Evolutionary conservation across 2,329 filamentous ascomycete genomes (phyloP).

Genomic region (Nigrograna mackinnonii): DNA sequence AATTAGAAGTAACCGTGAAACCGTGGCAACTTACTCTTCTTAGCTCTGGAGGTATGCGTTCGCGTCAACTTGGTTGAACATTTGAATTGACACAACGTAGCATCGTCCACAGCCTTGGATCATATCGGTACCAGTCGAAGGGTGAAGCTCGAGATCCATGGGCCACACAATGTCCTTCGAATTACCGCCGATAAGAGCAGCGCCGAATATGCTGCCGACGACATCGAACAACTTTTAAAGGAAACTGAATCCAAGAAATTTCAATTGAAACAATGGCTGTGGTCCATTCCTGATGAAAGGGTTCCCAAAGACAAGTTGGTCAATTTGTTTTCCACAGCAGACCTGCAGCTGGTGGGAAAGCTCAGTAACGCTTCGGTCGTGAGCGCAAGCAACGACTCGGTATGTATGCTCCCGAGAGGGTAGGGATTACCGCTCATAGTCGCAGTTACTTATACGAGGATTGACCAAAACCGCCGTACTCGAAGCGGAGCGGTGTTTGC

Average conservation of each 20-base stretch:
- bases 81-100: slow-evolving; percentile 12
- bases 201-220: slow-evolving; percentile 38
- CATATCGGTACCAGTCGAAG: slow-evolving; percentile 28
- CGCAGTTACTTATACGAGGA: slow-evolving; percentile 31
- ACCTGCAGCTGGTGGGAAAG: slow-evolving; percentile 19
- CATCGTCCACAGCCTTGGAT: slow-evolving; percentile 23
- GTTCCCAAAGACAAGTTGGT: slow-evolving; percentile 7
- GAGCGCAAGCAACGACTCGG: too few species aligned
- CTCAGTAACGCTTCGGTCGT: slow-evolving; percentile 26
- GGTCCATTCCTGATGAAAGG: slow-evolving; percentile 10
- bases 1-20: slow-evolving; percentile 37
- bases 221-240: slow-evolving; percentile 30
- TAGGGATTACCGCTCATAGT: not conserved
- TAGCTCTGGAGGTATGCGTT: slow-evolving; percentile 22
- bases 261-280: slow-evolving; percentile 22
- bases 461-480: slow-evolving; percentile 21
- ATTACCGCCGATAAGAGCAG: slow-evolving; percentile 41
- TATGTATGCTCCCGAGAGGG: not conserved
- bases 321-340: slow-evolving; percentile 15
- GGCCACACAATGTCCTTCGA: slow-evolving; percentile 28
- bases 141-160: slow-evolving; percentile 32
- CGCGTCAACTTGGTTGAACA: not conserved
- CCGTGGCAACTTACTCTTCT: slow-evolving; percentile 37
- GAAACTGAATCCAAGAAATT: slow-evolving; percentile 18
- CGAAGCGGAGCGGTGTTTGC: slow-evolving; percentile 32